These are phyloP conservation scores for Kondoa malvinella DNA, from an alignment of 768 basidiomycete species.

Conservation along the genomic window DNA sequence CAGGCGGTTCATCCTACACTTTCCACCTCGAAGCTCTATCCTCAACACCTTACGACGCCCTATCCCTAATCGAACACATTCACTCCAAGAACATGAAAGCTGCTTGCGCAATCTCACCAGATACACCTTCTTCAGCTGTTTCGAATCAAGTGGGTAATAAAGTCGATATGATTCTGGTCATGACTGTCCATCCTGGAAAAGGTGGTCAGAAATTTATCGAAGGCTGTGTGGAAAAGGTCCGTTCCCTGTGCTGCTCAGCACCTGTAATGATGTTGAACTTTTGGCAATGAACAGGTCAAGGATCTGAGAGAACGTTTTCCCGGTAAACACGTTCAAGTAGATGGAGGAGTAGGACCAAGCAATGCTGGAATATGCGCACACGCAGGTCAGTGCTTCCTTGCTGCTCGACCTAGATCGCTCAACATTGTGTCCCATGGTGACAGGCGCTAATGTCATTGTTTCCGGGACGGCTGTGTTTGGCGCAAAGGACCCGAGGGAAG, in stretches of 20 bases:
- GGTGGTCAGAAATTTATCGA: slow-evolving; percentile 96
- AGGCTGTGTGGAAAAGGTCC: slow-evolving; percentile 58
- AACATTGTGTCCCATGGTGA: slow-evolving; percentile 28
- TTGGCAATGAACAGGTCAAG: slow-evolving; percentile 38
- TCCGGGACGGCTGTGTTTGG: slow-evolving; percentile 91
- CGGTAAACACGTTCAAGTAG: slow-evolving; percentile 89
- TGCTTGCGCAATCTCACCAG: slow-evolving; percentile 90
- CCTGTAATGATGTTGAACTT: not conserved
- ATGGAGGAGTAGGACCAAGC: slow-evolving; percentile 87
- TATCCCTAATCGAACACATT: slow-evolving; percentile 62
- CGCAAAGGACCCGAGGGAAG: slow-evolving; percentile 55
- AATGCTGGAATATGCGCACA: slow-evolving; percentile 74
- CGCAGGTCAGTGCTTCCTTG: slow-evolving; percentile 45
- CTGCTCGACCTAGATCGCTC: slow-evolving; percentile 11
- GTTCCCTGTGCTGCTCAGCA: not conserved
- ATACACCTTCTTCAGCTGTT: slow-evolving; percentile 74
- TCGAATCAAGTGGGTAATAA: slow-evolving; percentile 63
- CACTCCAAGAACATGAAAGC: slow-evolving; percentile 74
- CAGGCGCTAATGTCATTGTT: slow-evolving; percentile 90
- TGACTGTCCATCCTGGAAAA: slow-evolving; percentile 91
- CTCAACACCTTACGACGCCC: slow-evolving; percentile 33
- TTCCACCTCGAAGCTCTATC: slow-evolving; percentile 78
- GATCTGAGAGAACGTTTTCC: slow-evolving; percentile 83
- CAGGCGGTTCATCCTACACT: slow-evolving; percentile 84
- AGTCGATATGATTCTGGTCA: slow-evolving; percentile 90